phyloP scores from a whole-genome alignment of 176 grass and related monocot species.

The Poa pratensis region DNA sequence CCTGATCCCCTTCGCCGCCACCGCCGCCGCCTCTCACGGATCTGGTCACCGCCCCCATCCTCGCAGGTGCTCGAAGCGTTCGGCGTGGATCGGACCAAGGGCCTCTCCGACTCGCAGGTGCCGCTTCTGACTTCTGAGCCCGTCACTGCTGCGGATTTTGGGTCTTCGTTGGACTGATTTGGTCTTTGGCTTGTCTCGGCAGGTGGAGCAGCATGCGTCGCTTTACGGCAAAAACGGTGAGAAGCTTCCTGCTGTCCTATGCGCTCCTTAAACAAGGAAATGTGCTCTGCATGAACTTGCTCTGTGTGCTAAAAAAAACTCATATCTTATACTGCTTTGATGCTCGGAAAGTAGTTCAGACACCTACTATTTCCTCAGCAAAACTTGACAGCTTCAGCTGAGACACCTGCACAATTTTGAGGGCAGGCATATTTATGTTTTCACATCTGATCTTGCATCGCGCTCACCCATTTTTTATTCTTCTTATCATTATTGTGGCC shows the following conservation, averaged over 20 bases:
- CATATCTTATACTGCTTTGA: too few relatives aligned
- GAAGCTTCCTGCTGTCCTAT: not conserved
- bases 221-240: slow-evolving; percentile 88
- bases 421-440: slow-evolving; percentile 12
- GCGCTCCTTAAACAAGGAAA: slow-evolving; percentile 8
- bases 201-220: slow-evolving; percentile 76
- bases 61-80: slow-evolving; percentile 86
- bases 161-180: slow-evolving; percentile 21
- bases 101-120: slow-evolving; percentile 91
- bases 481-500: slow-evolving; percentile 34
- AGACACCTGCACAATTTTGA: not conserved
- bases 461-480: slow-evolving; percentile 4
- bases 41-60: slow-evolving; percentile 40
- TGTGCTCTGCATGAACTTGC: not conserved
- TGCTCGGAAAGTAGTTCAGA: slow-evolving; percentile 20
- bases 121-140: slow-evolving; percentile 24
- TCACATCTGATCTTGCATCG: slow-evolving; percentile 28
- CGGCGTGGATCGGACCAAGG: slow-evolving; percentile 82
- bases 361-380: not conserved
- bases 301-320: too few relatives aligned
- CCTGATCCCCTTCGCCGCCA: not conserved
- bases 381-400: slow-evolving; percentile 31
- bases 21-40: slow-evolving; percentile 48
- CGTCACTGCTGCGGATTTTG: not conserved
- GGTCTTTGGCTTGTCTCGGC: slow-evolving; percentile 45